A percentile compares a stretch with the other conserved stretches of the same genome.
These are phyloP conservation scores for Phytophthora pini DNA, from an alignment of 352 stramenopile species.

Conservation along the genomic window DNA sequence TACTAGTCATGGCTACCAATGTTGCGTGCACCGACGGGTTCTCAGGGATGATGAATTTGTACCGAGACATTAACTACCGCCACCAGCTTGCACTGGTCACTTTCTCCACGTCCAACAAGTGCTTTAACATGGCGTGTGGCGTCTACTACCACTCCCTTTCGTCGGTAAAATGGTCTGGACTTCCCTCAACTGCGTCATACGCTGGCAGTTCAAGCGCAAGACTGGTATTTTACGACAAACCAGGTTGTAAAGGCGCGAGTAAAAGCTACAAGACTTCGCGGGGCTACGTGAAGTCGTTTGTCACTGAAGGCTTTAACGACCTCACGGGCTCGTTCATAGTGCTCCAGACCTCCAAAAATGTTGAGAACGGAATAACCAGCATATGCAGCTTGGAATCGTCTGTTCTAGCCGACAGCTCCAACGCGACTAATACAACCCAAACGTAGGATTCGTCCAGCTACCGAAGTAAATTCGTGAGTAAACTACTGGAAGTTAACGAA, in stretches of 20 bases:
- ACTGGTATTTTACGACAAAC: slow-evolving; percentile 21
- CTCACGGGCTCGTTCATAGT: slow-evolving; percentile 25
- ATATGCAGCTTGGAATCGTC: slow-evolving; percentile 8
- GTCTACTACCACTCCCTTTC: slow-evolving; percentile 21
- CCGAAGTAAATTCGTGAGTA: background rate
- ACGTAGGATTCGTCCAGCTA: background rate
- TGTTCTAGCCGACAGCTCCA: background rate
- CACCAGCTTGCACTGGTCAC: slow-evolving; percentile 13
- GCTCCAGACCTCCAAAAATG: slow-evolving; percentile 11
- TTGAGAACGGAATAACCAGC: slow-evolving; percentile 14
- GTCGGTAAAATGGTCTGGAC: slow-evolving; percentile 25
- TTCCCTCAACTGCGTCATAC: slow-evolving; percentile 11
- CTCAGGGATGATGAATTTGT: slow-evolving; percentile 12
- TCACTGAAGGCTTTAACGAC: slow-evolving; percentile 22
- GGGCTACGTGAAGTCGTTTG: slow-evolving; percentile 3
- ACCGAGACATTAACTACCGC: slow-evolving; percentile 20
- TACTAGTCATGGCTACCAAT: background rate
- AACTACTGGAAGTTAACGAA: too few species aligned
- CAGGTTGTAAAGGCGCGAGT: slow-evolving; percentile 15
- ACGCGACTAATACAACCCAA: background rate
- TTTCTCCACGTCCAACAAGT: slow-evolving; percentile 22
- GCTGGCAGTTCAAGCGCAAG: slow-evolving; percentile 6
- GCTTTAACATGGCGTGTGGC: slow-evolving; percentile 22
- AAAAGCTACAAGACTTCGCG: slow-evolving; percentile 17
- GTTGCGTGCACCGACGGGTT: background rate